Conservation (phyloP, 2,329 filamentous ascomycete genomes). For the Nemania sp. region DNA sequence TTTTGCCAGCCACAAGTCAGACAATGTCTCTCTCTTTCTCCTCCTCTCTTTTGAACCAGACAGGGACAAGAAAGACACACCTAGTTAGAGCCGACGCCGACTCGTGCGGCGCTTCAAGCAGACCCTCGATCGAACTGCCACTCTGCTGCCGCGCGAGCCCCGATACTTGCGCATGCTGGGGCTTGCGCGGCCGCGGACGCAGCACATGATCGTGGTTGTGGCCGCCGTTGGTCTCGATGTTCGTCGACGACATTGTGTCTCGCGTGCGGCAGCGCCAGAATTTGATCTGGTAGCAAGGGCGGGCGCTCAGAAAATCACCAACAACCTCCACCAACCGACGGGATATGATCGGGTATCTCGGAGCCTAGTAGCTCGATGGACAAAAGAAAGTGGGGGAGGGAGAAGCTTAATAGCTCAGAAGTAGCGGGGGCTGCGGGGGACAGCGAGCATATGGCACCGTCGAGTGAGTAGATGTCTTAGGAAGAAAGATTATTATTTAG, state of each 20-base stretch:
- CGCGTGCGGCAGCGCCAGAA: neutral
- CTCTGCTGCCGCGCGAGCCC: slow-evolving; percentile 49
- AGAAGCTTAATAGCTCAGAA: too few relatives aligned
- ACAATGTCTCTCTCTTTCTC: slow-evolving; percentile 19
- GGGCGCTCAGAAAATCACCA: neutral
- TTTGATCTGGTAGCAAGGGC: neutral
- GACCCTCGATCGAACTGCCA: slow-evolving; percentile 43
- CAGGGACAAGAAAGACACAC: slow-evolving; percentile 35
- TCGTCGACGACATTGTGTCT: slow-evolving; percentile 33
- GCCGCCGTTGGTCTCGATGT: slow-evolving; percentile 31
- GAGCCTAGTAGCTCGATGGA: too few relatives aligned
- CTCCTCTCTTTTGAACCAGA: neutral
- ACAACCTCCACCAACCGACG: neutral
- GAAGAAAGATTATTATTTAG: too few relatives aligned
- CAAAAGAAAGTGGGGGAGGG: neutral
- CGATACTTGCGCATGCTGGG: slow-evolving; percentile 52
- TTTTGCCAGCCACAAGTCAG: slow-evolving; percentile 17
- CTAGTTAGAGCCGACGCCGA: slow-evolving; percentile 50
- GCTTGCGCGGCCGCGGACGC: slow-evolving; percentile 55
- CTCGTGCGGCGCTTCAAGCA: slow-evolving; percentile 43
- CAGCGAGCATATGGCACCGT: too few relatives aligned
- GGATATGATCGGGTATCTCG: too few relatives aligned
- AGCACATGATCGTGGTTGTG: slow-evolving; percentile 48
- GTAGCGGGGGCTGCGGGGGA: too few relatives aligned
- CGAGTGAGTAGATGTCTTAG: too few relatives aligned